Evolutionary conservation across 148 eudicot species (phyloP).

Genomic region (Vaccinium darrowii): DNA sequence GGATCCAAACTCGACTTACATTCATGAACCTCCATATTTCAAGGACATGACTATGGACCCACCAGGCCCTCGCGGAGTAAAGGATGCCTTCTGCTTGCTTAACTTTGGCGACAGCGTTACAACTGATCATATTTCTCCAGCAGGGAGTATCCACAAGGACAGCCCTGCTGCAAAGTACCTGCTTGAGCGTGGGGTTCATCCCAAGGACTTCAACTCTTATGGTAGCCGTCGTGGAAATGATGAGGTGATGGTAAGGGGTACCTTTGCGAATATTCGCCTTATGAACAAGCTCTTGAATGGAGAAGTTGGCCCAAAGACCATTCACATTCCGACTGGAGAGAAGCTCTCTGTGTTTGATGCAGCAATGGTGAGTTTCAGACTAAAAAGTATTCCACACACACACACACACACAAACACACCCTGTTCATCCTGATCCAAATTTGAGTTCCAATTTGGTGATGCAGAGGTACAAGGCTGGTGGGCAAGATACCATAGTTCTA

Average conservation of each 20-base stretch:
- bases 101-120: conserved; percentile 92
- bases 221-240: conserved; percentile 97
- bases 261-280: conserved; percentile 87
- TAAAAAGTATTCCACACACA: neutral
- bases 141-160: conserved; percentile 90
- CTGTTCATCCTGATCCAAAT: neutral
- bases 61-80: conserved; percentile 83
- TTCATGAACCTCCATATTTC: conserved; percentile 91
- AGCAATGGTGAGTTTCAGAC: conserved; percentile 61
- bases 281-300: conserved; percentile 86
- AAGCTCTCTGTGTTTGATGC: conserved; percentile 76
- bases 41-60: conserved; percentile 84
- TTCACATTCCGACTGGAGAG: conserved; percentile 86
- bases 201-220: conserved; percentile 85
- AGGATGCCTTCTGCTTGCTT: conserved; percentile 89
- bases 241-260: conserved; percentile 93
- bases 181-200: conserved; percentile 80
- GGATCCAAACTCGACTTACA: conserved; percentile 86
- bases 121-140: conserved; percentile 94
- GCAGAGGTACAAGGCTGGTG: conserved; percentile 89
- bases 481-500: conserved; percentile 73
- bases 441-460: neutral
- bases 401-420: neutral
- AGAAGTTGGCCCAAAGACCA: conserved; percentile 84
- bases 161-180: conserved; percentile 92